Percentiles rank a stretch among this genome's conserved stretches.
These are phyloP conservation scores for Fusarium sororula DNA, from an alignment of 2,329 filamentous ascomycete species.

Conservation along the genomic window DNA sequence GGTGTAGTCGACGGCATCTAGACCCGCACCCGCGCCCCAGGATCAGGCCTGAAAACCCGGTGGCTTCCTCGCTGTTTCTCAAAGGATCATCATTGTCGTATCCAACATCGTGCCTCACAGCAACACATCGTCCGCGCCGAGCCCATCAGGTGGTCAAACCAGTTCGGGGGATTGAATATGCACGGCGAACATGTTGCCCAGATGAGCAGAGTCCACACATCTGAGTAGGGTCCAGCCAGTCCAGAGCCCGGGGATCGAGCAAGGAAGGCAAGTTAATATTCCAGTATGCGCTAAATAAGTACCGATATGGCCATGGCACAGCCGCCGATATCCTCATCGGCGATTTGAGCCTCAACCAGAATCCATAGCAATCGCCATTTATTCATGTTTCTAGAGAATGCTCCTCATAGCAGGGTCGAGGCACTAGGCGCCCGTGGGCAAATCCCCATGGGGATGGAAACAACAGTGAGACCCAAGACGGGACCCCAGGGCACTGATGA, in stretches of 20 bases:
- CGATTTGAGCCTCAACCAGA: conserved; percentile 36
- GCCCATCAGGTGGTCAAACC: conserved; percentile 18
- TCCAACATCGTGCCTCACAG: conserved; percentile 21
- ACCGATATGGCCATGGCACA: neutral
- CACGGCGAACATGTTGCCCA: conserved; percentile 3
- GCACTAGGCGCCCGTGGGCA: neutral
- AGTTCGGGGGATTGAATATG: conserved; percentile 3
- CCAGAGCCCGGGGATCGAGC: neutral
- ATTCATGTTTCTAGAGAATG: conserved; percentile 12
- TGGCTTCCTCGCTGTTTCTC: neutral
- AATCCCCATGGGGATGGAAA: neutral
- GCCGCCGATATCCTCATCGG: conserved; percentile 4
- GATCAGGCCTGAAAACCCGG: conserved; percentile 3
- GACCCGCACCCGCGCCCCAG: conserved; percentile 18
- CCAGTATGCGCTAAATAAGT: conserved; percentile 9
- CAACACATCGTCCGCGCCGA: conserved; percentile 4
- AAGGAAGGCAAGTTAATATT: neutral
- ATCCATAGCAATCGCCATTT: neutral
- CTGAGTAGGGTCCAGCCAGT: conserved; percentile 4
- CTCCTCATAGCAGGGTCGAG: neutral
- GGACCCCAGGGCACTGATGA: neutral
- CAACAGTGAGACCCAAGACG: neutral
- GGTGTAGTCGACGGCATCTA: conserved; percentile 25
- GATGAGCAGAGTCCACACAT: conserved; percentile 9
- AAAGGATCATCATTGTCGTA: conserved; percentile 4